Evolutionary conservation across 371 early-diverging fungal genomes (phyloP), one percentile per base, ranked within the genome.

Genomic region (Syncephalastrum contaminatum): DNA sequence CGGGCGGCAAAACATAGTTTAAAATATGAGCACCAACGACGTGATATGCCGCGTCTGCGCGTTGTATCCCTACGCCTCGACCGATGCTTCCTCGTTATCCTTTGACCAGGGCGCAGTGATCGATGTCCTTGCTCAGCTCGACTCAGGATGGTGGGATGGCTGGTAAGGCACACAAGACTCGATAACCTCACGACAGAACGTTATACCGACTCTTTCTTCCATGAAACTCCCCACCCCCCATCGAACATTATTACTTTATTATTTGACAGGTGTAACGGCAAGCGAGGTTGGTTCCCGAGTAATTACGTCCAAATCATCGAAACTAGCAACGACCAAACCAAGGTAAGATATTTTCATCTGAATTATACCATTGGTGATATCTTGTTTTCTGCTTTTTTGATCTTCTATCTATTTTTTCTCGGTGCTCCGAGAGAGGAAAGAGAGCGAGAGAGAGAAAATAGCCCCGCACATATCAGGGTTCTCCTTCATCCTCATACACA

Each of bases 81-180:
- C 82, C 19, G 93, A 84, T 52, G 67, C 80, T 49, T 76, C 89
- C 18, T 84, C 88, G 16, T 77, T 95, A 56, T 81, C 89, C 12
- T 93, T 95, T 58, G 68, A 80, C 30, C 73, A 86, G 59, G 90
- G 89, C 56, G 93, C 89, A 56, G 69, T 91, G 45, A 88, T 95
- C 63, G 84, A 90, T 58, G 95, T 95, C 1, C 75, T 90, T 27
- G 81, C 86, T 4, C 84, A 88, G 58, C 85, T 92, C 49, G 87
- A 90, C 54, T 86, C 91, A 2, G 96, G 96, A 7, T 95, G 96
- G 96, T 95, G 96, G 96, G 90, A 93, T 63, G 92, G 91, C 39
- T 70, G 74, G 78, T 77, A 74, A 75, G 56, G 27, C 22, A 54
- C 14, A 18, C 41, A 30, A 27, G n/a, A 8, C 27, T 16, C 47